These are phyloP conservation scores for Sarocladium brachiariae DNA, from an alignment of 2,329 filamentous ascomycete genomes.

Conservation along the genomic window DNA sequence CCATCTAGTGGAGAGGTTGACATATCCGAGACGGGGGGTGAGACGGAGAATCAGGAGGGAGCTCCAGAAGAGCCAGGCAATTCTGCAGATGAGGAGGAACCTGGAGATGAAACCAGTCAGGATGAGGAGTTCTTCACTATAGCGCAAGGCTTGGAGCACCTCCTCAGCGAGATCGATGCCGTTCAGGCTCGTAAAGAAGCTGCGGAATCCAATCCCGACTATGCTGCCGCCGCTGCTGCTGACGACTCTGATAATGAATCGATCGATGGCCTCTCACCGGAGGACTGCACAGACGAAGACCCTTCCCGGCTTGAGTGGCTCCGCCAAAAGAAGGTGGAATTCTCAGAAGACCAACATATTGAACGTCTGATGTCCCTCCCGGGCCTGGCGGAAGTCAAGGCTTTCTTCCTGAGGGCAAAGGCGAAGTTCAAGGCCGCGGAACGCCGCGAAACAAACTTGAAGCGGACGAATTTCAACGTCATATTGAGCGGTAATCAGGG, in stretches of 20 bases:
- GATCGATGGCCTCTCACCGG: conserved; percentile 22
- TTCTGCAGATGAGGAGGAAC: conserved; percentile 12
- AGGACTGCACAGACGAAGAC: conserved; percentile 30
- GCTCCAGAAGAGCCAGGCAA: no score
- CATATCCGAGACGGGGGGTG: conserved; percentile 6
- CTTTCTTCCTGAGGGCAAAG: conserved; percentile 39
- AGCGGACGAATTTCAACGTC: conserved; percentile 31
- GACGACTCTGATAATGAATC: conserved; percentile 21
- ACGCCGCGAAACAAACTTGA: conserved; percentile 40
- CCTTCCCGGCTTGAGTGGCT: conserved; percentile 31
- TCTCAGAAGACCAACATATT: conserved; percentile 43
- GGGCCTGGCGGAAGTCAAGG: conserved; percentile 56
- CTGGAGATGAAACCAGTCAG: background rate
- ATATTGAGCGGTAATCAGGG: conserved; percentile 24
- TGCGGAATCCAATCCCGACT: conserved; percentile 1
- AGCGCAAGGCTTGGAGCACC: conserved; percentile 20
- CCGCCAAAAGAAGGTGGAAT: conserved; percentile 37
- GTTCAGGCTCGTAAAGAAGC: no score
- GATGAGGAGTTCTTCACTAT: conserved; percentile 19
- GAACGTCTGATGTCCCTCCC: conserved; percentile 56
- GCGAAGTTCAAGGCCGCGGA: conserved; percentile 42
- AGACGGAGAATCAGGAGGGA: conserved; percentile 12
- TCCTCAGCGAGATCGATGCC: conserved; percentile 22
- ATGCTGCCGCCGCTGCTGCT: conserved; percentile 15
- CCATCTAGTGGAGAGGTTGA: no score